phyloP scores from a whole-genome alignment of 2,329 filamentous ascomycete genomes.

The Penicillium sp. region DNA sequence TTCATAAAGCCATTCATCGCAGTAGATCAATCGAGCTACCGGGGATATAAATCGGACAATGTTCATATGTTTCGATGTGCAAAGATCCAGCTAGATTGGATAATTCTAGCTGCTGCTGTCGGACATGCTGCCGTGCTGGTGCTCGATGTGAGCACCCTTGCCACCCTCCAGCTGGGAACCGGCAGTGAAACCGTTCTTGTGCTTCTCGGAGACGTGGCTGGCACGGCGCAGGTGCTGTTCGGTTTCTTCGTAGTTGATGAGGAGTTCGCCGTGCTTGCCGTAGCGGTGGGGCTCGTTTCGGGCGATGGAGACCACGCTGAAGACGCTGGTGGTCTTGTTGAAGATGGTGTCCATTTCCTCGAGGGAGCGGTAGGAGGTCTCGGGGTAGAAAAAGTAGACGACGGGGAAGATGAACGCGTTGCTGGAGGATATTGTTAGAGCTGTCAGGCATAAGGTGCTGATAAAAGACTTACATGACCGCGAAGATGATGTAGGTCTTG shows the following conservation, averaged over 20 bases:
- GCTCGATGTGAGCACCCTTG: slow-evolving; percentile 21
- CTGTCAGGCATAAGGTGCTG: not conserved
- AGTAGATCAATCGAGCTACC: not conserved
- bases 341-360: slow-evolving; percentile 70
- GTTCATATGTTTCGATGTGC: not conserved
- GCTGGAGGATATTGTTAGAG: slow-evolving; percentile 19
- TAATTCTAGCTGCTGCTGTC: slow-evolving; percentile 11
- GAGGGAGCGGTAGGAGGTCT: slow-evolving; percentile 57
- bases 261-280: slow-evolving; percentile 56
- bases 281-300: slow-evolving; percentile 53
- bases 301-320: slow-evolving; percentile 51
- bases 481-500: slow-evolving; percentile 55
- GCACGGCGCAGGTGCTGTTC: slow-evolving; percentile 35
- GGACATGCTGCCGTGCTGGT: slow-evolving; percentile 14
- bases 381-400: slow-evolving; percentile 60
- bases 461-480: slow-evolving; percentile 42
- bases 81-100: not conserved
- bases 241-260: slow-evolving; percentile 51
- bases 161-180: slow-evolving; percentile 18
- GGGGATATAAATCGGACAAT: not conserved
- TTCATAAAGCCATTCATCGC: not conserved
- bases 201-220: slow-evolving; percentile 22
- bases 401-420: slow-evolving; percentile 55
- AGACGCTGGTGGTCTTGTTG: slow-evolving; percentile 49
- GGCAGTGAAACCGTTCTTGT: slow-evolving; percentile 3